Evolutionary conservation across 2,329 filamentous ascomycete species (phyloP), one percentile per base, ranked within the genome.

Genomic region (Ophiostoma sp.): DNA sequence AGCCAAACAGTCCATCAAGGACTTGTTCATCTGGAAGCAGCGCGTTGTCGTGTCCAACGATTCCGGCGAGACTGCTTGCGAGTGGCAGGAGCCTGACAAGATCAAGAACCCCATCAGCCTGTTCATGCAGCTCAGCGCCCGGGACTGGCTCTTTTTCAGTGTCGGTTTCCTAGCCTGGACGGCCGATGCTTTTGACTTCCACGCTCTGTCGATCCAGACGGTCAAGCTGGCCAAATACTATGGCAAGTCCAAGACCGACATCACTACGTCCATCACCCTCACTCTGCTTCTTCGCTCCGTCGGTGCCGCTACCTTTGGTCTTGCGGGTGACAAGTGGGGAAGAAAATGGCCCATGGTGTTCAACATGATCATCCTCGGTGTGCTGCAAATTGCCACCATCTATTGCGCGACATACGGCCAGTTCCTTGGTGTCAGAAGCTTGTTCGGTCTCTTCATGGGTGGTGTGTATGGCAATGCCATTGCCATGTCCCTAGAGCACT

Each of bases 371-470:
- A 80, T 82, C 2, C 72, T 77, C 33, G 86, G 86, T 23, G 76
- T 87, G 8, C 79, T 90, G 23, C 87, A 90, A 76, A 62, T 73
- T 82, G 83, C 82, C 20, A 92, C 90, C 52, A 90, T 90, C 71
- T 93, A 91, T 77, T 86, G 85, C 73, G 78, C 82, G 0, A 93
- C 88, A 0, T 92, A 91, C 75, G 76, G 82, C 67, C 86, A 91
- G 74, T 94, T 94, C 76, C 81, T 95, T 31, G 90, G 88, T 13
- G 90, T 91, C 13, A 85, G 92, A 57, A 87, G 89, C 60, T 81
- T 94, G 3, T 94, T 94, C 76, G 92, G 91, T 65, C 79, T 94
- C 62, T 91, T 91, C 75, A 94, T 94, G 91, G 92, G 92, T 54
- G 92, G 91, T 74, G 74, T 94, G 1, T 89, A 93, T 78, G 92